phyloP scores from a whole-genome alignment of 306 rosid genomes.

The Dryas octopetala region DNA sequence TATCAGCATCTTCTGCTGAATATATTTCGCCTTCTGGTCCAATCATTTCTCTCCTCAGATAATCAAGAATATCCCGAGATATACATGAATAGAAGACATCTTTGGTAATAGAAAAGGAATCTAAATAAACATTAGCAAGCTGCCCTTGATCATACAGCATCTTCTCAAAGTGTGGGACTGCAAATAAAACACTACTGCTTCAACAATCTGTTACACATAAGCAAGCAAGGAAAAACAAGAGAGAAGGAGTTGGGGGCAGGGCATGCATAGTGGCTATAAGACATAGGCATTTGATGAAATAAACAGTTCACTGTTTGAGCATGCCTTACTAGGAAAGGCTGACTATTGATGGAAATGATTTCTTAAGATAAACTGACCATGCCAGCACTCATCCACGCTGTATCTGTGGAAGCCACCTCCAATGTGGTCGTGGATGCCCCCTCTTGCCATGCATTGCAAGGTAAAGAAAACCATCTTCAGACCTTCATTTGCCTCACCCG shows the following conservation, averaged over 20 bases:
- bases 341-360: neutral
- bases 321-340: no score
- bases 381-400: slow-evolving; percentile 98
- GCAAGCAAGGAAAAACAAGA: neutral
- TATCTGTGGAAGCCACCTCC: slow-evolving; percentile 99
- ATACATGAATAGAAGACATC: slow-evolving; percentile 63
- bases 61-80: slow-evolving; percentile 83
- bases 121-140: slow-evolving; percentile 73
- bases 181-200: slow-evolving; percentile 31
- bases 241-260: neutral
- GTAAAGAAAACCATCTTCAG: slow-evolving; percentile 58
- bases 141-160: slow-evolving; percentile 98
- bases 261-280: neutral
- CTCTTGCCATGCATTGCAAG: slow-evolving; percentile 92
- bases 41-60: slow-evolving; percentile 88
- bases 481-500: slow-evolving; percentile 44
- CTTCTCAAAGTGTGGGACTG: slow-evolving; percentile 99
- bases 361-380: slow-evolving; percentile 53
- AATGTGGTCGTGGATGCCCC: slow-evolving; percentile 87
- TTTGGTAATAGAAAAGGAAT: slow-evolving; percentile 75
- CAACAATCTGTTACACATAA: slow-evolving; percentile 13
- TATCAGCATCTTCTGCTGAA: slow-evolving; percentile 99
- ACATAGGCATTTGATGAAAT: neutral
- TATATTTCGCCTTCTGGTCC: slow-evolving; percentile 92
- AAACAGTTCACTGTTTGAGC: neutral